These are phyloP conservation scores for Aspergillus spinulosporus DNA, from an alignment of 2,329 filamentous ascomycete species.

Conservation along the genomic window DNA sequence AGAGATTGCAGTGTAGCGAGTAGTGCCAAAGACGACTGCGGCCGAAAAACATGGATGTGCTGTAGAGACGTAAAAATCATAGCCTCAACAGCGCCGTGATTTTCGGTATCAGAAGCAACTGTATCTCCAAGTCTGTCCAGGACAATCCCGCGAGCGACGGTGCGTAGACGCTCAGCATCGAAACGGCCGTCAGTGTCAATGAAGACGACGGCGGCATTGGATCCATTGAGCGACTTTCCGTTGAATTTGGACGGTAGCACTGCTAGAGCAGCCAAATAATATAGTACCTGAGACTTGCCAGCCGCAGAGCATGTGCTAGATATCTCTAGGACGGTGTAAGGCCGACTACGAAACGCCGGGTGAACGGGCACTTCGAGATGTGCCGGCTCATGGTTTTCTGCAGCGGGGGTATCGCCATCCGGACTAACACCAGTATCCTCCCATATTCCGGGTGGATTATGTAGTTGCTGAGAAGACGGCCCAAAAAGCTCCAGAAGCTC, in stretches of 20 bases:
- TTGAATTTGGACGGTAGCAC: conserved; percentile 49
- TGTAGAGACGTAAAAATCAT: conserved; percentile 45
- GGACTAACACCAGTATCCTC: background rate
- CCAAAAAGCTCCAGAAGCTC: conserved; percentile 41
- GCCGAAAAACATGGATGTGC: conserved; percentile 61
- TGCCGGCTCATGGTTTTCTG: background rate
- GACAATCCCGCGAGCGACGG: conserved; percentile 33
- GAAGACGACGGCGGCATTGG: conserved; percentile 53
- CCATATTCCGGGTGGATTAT: background rate
- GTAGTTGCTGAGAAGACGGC: conserved; percentile 19
- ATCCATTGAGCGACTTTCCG: conserved; percentile 44
- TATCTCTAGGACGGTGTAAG: conserved; percentile 53
- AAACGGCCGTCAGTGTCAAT: conserved; percentile 60
- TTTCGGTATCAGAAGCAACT: background rate
- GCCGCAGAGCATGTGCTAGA: conserved; percentile 52
- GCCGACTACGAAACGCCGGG: conserved; percentile 6
- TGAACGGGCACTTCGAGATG: conserved; percentile 1
- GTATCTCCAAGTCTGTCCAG: conserved; percentile 13
- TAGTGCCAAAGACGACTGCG: conserved; percentile 53
- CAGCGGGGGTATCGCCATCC: background rate
- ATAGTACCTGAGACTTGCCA: conserved; percentile 62
- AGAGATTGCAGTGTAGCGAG: conserved; percentile 52
- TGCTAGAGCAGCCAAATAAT: conserved; percentile 54
- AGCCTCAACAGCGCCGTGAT: conserved; percentile 14
- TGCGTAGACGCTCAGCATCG: conserved; percentile 49